phyloP scores from a whole-genome alignment of 1,284 basidiomycete genomes.

The Coniferiporia weirii region DNA sequence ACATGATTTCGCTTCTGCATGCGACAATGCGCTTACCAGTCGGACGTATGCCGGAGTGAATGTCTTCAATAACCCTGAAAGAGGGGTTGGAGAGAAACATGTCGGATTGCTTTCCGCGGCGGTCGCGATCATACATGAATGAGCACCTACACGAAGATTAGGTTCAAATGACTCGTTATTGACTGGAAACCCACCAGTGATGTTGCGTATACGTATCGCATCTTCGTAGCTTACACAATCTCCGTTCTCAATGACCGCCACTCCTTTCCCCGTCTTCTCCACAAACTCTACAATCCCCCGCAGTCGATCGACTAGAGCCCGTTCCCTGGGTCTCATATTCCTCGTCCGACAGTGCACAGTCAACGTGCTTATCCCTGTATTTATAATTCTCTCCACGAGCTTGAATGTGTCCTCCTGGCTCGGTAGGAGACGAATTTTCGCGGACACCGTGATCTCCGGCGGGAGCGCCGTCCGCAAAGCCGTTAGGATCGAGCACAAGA shows the following conservation, averaged over 20 bases:
- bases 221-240: conserved; percentile 84
- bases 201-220: conserved; percentile 64
- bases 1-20: conserved; percentile 3
- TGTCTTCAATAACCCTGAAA: conserved; percentile 63
- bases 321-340: conserved; percentile 84
- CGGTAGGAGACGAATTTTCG: conserved; percentile 90
- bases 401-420: conserved; percentile 82
- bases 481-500: conserved; percentile 82
- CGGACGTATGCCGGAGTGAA: conserved; percentile 77
- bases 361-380: conserved; percentile 84
- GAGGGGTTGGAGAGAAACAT: conserved; percentile 71
- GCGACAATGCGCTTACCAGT: conserved; percentile 44
- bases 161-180: conserved; percentile 3
- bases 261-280: conserved; percentile 57
- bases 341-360: conserved; percentile 96
- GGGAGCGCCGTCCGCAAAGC: conserved; percentile 73
- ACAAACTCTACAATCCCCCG: conserved; percentile 83
- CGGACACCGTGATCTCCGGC: conserved; percentile 75
- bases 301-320: conserved; percentile 76
- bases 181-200: conserved; percentile 54
- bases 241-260: conserved; percentile 92
- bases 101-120: conserved; percentile 92
- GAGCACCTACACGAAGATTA: conserved; percentile 52
- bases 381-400: conserved; percentile 82
- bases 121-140: conserved; percentile 93